Conservation (phyloP, 805 yeast species). For the Sungouiozyma intestinalis region DNA sequence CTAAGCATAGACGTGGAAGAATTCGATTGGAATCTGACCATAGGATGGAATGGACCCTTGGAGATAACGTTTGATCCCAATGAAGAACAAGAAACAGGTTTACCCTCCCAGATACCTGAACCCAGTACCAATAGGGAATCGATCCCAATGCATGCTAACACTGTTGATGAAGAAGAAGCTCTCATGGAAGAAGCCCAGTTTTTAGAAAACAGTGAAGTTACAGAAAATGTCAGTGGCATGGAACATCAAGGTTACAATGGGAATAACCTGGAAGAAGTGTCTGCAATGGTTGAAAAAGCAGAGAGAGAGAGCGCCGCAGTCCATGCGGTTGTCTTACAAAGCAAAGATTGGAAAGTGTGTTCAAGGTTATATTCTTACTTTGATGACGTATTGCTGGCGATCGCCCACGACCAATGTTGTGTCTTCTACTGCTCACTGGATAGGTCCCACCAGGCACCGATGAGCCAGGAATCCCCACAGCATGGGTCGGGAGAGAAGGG, state of each 20-base stretch:
- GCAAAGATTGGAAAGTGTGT: constrained; percentile 62
- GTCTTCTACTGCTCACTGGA: constrained; percentile 60
- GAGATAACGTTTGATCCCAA: constrained; percentile 13
- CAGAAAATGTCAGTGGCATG: not conserved
- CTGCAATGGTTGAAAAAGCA: constrained; percentile 17
- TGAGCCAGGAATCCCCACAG: constrained; percentile 1
- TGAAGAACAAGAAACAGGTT: not conserved
- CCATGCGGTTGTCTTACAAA: constrained; percentile 40
- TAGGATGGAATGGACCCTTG: constrained; percentile 28
- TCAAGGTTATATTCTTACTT: constrained; percentile 50
- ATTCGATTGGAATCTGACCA: constrained; percentile 25
- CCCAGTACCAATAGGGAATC: not conserved
- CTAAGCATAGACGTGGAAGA: constrained; percentile 23
- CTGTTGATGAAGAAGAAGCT: constrained; percentile 6
- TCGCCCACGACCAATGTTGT: constrained; percentile 48
- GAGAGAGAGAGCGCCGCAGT: constrained; percentile 11
- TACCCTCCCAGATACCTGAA: not conserved
- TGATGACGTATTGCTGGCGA: constrained; percentile 47
- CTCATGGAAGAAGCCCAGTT: not conserved
- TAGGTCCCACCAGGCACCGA: constrained; percentile 25
- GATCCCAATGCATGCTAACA: not conserved
- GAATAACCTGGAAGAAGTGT: constrained; percentile 10
- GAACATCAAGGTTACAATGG: not conserved
- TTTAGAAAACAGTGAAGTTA: not conserved
- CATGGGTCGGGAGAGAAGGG: constrained; percentile 38